Conservation (phyloP, 108 stramenopile genomes). For the Schizochytrium sp. region DNA sequence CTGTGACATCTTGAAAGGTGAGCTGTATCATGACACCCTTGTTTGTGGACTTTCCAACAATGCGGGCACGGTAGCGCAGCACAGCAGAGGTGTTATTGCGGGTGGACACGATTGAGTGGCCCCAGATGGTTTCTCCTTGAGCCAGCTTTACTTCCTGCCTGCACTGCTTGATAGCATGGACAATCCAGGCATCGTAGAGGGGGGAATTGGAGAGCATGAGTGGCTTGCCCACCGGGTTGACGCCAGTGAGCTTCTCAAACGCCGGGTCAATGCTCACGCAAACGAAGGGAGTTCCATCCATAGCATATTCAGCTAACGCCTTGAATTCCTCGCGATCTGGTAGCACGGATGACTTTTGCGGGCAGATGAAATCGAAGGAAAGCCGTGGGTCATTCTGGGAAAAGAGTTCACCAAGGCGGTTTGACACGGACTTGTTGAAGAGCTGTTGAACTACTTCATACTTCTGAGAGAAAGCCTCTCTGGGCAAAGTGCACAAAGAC, state of each 20-base stretch:
- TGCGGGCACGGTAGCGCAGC: neutral
- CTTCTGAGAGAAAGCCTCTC: neutral
- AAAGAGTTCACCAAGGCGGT: neutral
- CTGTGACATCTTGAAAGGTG: neutral
- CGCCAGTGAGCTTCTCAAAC: neutral
- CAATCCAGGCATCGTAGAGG: slow-evolving; percentile 16
- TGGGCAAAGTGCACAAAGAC: neutral
- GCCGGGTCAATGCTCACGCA: neutral
- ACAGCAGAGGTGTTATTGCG: neutral
- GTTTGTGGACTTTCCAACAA: neutral
- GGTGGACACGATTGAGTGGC: slow-evolving; percentile 21
- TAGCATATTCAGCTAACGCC: neutral
- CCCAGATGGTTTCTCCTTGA: neutral
- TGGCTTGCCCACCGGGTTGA: neutral
- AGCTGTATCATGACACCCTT: neutral
- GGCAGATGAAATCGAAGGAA: slow-evolving; percentile 23
- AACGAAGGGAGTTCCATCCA: neutral
- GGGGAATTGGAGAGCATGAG: neutral
- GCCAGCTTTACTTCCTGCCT: neutral
- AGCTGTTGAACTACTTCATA: neutral
- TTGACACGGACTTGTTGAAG: neutral
- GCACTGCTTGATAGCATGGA: neutral
- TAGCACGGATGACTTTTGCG: neutral
- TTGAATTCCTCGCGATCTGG: neutral
- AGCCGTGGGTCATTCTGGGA: neutral